Base-by-base conservation (phyloP, 768 basidiomycete genomes). In the Mycena haematopus region DNA sequence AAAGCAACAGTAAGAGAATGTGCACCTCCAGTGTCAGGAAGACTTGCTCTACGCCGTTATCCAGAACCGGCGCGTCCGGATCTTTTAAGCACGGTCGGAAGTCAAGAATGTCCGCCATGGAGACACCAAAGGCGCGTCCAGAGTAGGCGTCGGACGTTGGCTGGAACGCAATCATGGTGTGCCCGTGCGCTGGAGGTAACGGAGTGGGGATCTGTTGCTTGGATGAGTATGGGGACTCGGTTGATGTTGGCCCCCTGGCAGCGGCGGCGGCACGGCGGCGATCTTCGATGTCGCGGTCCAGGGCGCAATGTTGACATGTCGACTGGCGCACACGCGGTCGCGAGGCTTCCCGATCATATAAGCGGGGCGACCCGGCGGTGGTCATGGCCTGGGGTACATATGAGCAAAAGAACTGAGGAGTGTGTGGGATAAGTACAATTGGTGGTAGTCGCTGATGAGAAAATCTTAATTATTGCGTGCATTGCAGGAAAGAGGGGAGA, bases 121-220 rank as follows among this genome's bases (percentile, higher is more conserved):
- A 60, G 24, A 67, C 66, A 11, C 66, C 66, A 36, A 64, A 67
- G 10, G 51, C 55, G 24, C 66, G 62, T n/a, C 62, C 59, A 8
- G 65, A 35, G 40, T 60, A 55, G 14, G 66, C 52, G 46, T 45
- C 51, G n/a, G 56, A 46, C 36, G 62, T 67, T 19, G 66, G 66
- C n/a, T 67, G 66, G 42, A 67, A 67, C 1, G 62, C n/a, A 3
- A 67, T 61, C 59, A 67, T 60, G 0, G 57, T 67, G 46, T 67
- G 66, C n/a, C 66, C 66, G 44, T 61, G 66, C 7, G 59, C 24
- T n/a, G 66, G 66, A 2, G 66, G 66, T 0, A 67, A 62, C 19
- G 66, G 66, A 3, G 66, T 67, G 27, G 66, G 66, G 9, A 67
- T 67, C 45, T 67, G 66, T 46, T 63, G 66, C 42, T 61, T 61